phyloP scores from a whole-genome alignment of 768 basidiomycete genomes.

The Tulasnella sp. region DNA sequence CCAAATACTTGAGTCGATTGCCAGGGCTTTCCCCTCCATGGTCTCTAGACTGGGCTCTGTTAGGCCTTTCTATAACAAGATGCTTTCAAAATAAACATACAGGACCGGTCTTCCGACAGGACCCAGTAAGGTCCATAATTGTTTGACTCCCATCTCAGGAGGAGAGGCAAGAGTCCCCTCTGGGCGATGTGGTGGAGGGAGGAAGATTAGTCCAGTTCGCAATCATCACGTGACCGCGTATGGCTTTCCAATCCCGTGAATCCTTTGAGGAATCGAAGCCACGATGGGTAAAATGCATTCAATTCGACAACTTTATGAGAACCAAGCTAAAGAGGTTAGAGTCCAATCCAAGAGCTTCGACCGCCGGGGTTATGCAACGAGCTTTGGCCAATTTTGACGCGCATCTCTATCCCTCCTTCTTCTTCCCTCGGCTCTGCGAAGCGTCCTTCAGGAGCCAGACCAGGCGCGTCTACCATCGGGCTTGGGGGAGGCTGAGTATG shows the following conservation, averaged over 20 bases:
- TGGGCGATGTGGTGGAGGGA: background rate
- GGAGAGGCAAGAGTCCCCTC: background rate
- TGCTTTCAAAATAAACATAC: slow-evolving; percentile 41
- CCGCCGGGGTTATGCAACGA: slow-evolving; percentile 86
- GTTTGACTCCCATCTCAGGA: slow-evolving; percentile 86
- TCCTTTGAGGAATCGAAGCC: background rate
- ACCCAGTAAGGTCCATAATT: slow-evolving; percentile 82
- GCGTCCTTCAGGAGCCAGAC: slow-evolving; percentile 13
- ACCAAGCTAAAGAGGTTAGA: slow-evolving; percentile 33
- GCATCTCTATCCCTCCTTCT: background rate
- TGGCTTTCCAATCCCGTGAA: background rate
- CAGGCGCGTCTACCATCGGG: slow-evolving; percentile 60
- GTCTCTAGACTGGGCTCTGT: slow-evolving; percentile 65
- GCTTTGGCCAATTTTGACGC: slow-evolving; percentile 89
- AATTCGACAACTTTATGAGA: background rate
- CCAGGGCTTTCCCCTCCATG: slow-evolving; percentile 88
- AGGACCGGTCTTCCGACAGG: slow-evolving; percentile 93
- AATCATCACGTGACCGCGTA: background rate
- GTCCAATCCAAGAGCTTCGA: slow-evolving; percentile 87
- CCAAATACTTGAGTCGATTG: slow-evolving; percentile 99
- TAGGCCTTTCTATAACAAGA: background rate
- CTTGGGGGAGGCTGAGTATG: slow-evolving; percentile 37
- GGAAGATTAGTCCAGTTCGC: background rate
- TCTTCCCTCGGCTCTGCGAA: background rate
- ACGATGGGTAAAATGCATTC: background rate